Conservation (phyloP, 345 rosid species). For the Arabidopsis thaliana region DNA sequence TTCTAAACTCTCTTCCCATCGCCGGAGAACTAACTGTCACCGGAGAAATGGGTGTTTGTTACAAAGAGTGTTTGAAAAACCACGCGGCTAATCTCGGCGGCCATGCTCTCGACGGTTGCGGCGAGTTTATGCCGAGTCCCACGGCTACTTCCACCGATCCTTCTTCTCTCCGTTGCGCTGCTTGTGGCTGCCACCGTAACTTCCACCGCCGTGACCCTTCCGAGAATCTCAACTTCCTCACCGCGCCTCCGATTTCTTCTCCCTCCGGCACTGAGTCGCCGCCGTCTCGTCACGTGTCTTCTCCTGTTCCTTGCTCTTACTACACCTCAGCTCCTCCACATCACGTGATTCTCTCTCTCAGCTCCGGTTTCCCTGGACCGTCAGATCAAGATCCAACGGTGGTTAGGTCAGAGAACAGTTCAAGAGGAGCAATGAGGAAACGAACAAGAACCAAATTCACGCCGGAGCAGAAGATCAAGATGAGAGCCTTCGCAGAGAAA, state of each 20-base stretch:
- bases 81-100: conserved; percentile 81
- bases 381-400: conserved; percentile 44
- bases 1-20: conserved; percentile 15
- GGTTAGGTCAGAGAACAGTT: conserved; percentile 36
- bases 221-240: conserved; percentile 32
- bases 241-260: conserved; percentile 33
- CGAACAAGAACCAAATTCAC: conserved; percentile 76
- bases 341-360: conserved; percentile 58
- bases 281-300: conserved; percentile 51
- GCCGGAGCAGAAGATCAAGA: conserved; percentile 69
- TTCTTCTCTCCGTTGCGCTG: conserved; percentile 68
- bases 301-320: conserved; percentile 68
- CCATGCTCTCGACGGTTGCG: conserved; percentile 82
- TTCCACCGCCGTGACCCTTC: conserved; percentile 78
- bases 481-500: conserved; percentile 69
- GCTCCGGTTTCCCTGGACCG: conserved; percentile 51
- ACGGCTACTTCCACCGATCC: conserved; percentile 51
- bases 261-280: conserved; percentile 42
- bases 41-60: conserved; percentile 57
- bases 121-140: conserved; percentile 75
- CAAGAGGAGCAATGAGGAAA: conserved; percentile 51
- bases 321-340: conserved; percentile 66
- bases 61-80: conserved; percentile 81
- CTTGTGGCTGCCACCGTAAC: conserved; percentile 94
- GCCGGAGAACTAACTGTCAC: conserved; percentile 13